A percentile compares a stretch with the other conserved stretches of the same genome.
These are phyloP conservation scores for Lepiota venenata DNA, from an alignment of 768 basidiomycete genomes.

Conservation along the genomic window DNA sequence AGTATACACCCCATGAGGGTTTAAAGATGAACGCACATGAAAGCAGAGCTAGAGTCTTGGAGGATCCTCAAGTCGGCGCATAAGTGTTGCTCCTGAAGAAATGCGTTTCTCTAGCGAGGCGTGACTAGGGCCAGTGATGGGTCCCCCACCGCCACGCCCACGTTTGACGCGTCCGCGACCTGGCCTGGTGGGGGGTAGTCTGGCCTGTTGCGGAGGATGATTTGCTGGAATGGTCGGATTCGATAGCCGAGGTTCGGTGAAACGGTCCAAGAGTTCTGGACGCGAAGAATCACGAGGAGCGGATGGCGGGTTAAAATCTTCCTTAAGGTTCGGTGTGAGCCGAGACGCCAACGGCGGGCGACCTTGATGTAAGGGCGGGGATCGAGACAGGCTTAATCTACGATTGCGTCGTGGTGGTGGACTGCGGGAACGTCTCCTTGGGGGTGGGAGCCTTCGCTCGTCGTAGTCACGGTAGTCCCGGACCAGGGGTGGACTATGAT, in stretches of 20 bases:
- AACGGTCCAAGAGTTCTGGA: constrained; percentile 1
- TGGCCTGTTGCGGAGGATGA: too few relatives aligned
- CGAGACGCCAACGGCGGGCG: neutral
- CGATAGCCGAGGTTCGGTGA: neutral
- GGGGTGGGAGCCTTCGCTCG: neutral
- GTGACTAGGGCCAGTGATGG: neutral
- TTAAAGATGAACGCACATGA: neutral
- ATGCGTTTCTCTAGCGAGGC: constrained; percentile 6
- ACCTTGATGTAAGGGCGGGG: neutral
- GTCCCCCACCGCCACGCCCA: neutral
- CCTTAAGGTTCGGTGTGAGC: neutral
- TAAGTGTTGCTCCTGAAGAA: constrained; percentile 1
- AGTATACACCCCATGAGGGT: too few relatives aligned
- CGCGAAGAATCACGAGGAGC: constrained; percentile 1
- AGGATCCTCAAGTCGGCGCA: constrained; percentile 4
- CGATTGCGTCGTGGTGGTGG: constrained; percentile 4
- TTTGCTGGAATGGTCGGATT: neutral
- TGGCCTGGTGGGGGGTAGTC: neutral
- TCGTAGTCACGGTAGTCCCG: constrained; percentile 7
- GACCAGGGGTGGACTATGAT: neutral
- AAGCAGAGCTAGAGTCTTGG: neutral
- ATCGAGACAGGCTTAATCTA: neutral
- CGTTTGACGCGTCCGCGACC: constrained; percentile 5
- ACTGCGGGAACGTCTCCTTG: constrained; percentile 1
- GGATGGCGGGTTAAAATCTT: neutral